Conservation (phyloP, 352 stramenopile genomes). For the Plasmopara viticola region DNA sequence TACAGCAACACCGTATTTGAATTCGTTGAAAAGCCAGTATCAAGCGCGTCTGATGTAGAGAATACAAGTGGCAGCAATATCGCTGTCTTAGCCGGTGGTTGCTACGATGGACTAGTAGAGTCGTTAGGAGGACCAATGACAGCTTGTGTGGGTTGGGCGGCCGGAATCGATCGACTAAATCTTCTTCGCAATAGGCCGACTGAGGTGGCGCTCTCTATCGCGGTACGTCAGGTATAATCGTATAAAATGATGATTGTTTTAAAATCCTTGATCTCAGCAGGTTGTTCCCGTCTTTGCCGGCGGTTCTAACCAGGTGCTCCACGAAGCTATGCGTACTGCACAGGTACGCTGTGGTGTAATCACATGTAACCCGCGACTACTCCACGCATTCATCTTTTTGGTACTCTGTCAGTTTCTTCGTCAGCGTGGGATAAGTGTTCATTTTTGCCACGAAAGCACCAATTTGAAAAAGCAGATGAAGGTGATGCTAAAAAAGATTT, state of each 20-base stretch:
- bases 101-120: conserved; percentile 72
- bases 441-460: conserved; percentile 72
- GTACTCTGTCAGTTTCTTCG: conserved; percentile 40
- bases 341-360: conserved; percentile 24
- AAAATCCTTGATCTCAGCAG: conserved; percentile 22
- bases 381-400: conserved; percentile 1
- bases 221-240: conserved; percentile 23
- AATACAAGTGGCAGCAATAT: conserved; percentile 39
- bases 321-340: conserved; percentile 58
- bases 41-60: conserved; percentile 2
- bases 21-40: conserved; percentile 57
- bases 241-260: neutral
- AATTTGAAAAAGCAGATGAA: conserved; percentile 90
- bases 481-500: conserved; percentile 20
- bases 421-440: conserved; percentile 51
- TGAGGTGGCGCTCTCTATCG: conserved; percentile 30
- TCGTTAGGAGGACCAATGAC: conserved; percentile 52
- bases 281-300: conserved; percentile 58
- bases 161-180: conserved; percentile 72
- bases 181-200: conserved; percentile 39
- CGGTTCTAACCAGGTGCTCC: conserved; percentile 38
- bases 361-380: neutral
- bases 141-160: conserved; percentile 79
- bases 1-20: conserved; percentile 88
- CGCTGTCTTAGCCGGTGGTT: conserved; percentile 76